phyloP scores from a whole-genome alignment of 2,329 filamentous ascomycete species.

The Monilinia vaccinii-corymbosi region DNA sequence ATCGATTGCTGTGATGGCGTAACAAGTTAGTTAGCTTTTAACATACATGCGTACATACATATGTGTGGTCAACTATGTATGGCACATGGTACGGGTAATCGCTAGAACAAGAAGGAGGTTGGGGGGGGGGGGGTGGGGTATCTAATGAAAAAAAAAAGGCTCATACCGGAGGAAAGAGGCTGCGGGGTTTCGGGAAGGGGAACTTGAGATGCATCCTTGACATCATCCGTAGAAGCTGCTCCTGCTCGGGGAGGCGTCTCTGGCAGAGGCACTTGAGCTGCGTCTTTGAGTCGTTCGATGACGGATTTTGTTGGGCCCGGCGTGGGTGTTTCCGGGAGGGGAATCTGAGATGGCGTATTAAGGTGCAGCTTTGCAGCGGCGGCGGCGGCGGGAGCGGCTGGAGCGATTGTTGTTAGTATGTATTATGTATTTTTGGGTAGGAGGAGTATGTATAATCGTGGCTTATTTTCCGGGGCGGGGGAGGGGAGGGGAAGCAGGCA shows the following conservation, averaged over 20 bases:
- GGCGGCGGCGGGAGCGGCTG: too few relatives aligned
- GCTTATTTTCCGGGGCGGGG: too few relatives aligned
- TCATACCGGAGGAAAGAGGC: background rate
- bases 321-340: background rate
- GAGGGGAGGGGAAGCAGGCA: too few relatives aligned
- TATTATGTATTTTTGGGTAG: too few relatives aligned
- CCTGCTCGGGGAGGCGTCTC: background rate
- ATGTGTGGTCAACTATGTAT: too few relatives aligned
- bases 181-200: background rate
- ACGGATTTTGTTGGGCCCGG: background rate
- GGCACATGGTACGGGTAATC: background rate
- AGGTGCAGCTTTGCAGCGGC: background rate
- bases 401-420: background rate
- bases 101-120: background rate
- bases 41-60: too few relatives aligned
- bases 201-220: background rate
- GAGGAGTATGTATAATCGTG: too few relatives aligned
- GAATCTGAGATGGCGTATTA: background rate
- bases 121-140: too few relatives aligned
- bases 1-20: background rate
- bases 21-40: too few relatives aligned
- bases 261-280: background rate
- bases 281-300: too few relatives aligned
- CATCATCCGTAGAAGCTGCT: background rate
- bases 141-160: background rate